phyloP scores from a whole-genome alignment of 2,329 filamentous ascomycete species.

The Fragosphaeria purpurea region DNA sequence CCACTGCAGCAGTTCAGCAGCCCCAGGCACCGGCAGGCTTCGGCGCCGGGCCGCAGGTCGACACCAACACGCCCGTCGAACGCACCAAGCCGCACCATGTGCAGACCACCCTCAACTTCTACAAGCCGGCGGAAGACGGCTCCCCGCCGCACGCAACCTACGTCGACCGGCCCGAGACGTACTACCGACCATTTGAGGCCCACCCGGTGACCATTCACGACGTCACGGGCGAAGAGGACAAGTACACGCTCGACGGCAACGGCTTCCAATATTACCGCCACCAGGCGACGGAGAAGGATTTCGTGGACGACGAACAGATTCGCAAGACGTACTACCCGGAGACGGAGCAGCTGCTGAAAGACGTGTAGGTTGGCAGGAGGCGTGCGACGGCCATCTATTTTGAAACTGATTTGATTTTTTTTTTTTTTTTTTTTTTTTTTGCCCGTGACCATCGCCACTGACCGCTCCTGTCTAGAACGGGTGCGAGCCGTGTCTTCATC shows the following conservation, averaged over 20 bases:
- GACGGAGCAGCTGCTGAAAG: slow-evolving; percentile 54
- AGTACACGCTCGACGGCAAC: slow-evolving; percentile 30
- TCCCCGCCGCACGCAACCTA: slow-evolving; percentile 15
- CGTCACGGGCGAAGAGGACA: slow-evolving; percentile 28
- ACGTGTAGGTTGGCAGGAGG: slow-evolving; percentile 24
- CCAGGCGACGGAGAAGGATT: slow-evolving; percentile 21
- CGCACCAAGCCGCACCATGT: slow-evolving; percentile 7
- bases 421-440: no score
- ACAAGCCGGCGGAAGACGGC: slow-evolving; percentile 18
- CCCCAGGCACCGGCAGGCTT: background rate
- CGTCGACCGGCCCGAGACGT: slow-evolving; percentile 12
- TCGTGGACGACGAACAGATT: slow-evolving; percentile 48
- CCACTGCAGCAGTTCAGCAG: slow-evolving; percentile 8
- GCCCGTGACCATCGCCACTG: background rate
- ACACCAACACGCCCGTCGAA: background rate
- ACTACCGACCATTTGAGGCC: slow-evolving; percentile 20
- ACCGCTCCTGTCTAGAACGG: slow-evolving; percentile 33
- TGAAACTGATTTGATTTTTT: no score
- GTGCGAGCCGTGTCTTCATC: slow-evolving; percentile 45
- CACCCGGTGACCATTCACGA: slow-evolving; percentile 36
- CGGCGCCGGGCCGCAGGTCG: background rate
- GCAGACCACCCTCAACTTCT: slow-evolving; percentile 20
- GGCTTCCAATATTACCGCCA: slow-evolving; percentile 30
- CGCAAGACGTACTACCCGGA: slow-evolving; percentile 60
- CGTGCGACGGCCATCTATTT: no score